Evolutionary conservation across 2,329 filamentous ascomycete species (phyloP).

Genomic region (Clarireedia homoeocarpa): DNA sequence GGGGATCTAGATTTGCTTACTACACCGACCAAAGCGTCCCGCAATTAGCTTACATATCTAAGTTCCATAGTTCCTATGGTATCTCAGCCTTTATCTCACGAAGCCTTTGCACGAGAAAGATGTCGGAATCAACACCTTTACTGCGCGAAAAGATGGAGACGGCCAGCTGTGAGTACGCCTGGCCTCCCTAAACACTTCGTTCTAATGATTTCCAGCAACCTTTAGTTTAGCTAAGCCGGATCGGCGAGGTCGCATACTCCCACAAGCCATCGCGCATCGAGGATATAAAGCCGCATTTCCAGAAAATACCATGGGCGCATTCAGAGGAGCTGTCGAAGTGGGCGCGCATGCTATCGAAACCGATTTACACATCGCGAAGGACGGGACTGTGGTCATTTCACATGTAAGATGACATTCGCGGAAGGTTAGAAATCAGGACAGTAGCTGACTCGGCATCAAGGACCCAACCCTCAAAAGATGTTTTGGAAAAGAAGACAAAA

Average conservation of each 20-base stretch:
- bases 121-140: conserved; percentile 7
- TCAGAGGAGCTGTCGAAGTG: conserved; percentile 62
- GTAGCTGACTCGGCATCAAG: conserved; percentile 32
- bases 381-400: conserved; percentile 77
- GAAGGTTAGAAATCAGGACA: neutral
- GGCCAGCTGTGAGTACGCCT: conserved; percentile 1
- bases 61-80: neutral
- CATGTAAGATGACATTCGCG: conserved; percentile 46
- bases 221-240: conserved; percentile 21
- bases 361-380: conserved; percentile 74
- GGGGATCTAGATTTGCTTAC: neutral
- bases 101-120: neutral
- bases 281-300: conserved; percentile 72
- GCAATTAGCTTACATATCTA: neutral
- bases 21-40: neutral
- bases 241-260: conserved; percentile 30
- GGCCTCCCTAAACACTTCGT: conserved; percentile 3
- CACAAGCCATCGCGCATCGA: conserved; percentile 70
- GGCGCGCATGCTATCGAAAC: conserved; percentile 82
- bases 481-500: conserved; percentile 64
- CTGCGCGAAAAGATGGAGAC: conserved; percentile 8
- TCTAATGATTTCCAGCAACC: conserved; percentile 16
- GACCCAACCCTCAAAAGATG: conserved; percentile 73
- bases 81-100: neutral
- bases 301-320: conserved; percentile 80